Conservation (phyloP, 2,329 filamentous ascomycete species). For the Phoma herbarum region DNA sequence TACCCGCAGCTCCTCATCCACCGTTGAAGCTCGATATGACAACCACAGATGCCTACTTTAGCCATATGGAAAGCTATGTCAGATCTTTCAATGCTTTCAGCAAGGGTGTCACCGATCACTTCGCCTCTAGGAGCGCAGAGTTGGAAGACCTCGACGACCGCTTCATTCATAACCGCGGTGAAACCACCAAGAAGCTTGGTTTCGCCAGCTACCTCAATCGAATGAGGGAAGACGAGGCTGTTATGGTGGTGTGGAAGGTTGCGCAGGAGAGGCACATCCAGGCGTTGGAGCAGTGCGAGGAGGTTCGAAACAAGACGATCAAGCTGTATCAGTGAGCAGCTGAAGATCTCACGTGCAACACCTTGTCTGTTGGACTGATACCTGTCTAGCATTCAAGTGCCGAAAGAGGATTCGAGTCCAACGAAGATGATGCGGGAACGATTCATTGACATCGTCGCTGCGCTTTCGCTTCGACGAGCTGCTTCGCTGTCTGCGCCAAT, state of each 20-base stretch:
- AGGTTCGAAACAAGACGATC: slow-evolving; percentile 42
- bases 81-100: slow-evolving; percentile 65
- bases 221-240: slow-evolving; percentile 70
- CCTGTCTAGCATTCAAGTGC: slow-evolving; percentile 1
- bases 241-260: slow-evolving; percentile 68
- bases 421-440: slow-evolving; percentile 16
- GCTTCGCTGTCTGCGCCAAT: background rate
- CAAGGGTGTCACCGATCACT: slow-evolving; percentile 63
- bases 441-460: slow-evolving; percentile 15
- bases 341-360: background rate
- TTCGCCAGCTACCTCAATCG: slow-evolving; percentile 67
- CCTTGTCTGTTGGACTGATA: slow-evolving; percentile 5
- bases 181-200: slow-evolving; percentile 58
- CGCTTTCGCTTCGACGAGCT: slow-evolving; percentile 10
- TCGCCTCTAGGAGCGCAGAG: slow-evolving; percentile 61
- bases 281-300: slow-evolving; percentile 56
- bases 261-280: slow-evolving; percentile 68
- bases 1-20: slow-evolving; percentile 60
- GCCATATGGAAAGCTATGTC: slow-evolving; percentile 64
- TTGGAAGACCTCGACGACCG: slow-evolving; percentile 51
- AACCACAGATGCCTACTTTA: slow-evolving; percentile 62
- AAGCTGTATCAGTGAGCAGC: slow-evolving; percentile 35
- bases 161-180: slow-evolving; percentile 64
- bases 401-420: slow-evolving; percentile 10
- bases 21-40: slow-evolving; percentile 56